These are phyloP conservation scores for Amphichorda felina DNA, from an alignment of 2,329 filamentous ascomycete genomes.

Conservation along the genomic window DNA sequence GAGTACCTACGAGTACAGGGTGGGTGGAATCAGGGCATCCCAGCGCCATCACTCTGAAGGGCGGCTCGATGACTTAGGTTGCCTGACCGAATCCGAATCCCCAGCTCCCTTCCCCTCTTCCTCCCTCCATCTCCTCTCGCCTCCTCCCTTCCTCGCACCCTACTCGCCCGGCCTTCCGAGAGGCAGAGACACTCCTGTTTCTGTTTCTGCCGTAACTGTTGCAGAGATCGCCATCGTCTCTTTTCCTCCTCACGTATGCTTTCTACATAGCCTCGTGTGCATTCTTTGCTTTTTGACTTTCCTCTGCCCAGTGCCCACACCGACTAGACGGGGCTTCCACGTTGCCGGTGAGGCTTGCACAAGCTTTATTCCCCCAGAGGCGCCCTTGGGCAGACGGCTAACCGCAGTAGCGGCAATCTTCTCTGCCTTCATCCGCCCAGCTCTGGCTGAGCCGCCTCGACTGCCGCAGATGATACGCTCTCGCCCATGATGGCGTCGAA, in stretches of 20 bases:
- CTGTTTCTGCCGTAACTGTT: too few relatives aligned
- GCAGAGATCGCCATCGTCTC: too few relatives aligned
- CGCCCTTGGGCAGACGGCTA: neutral
- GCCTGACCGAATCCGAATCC: too few relatives aligned
- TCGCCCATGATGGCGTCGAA: slow-evolving; percentile 18
- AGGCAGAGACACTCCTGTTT: neutral
- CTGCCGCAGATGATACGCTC: slow-evolving; percentile 15
- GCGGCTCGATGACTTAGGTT: too few relatives aligned
- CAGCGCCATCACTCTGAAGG: too few relatives aligned
- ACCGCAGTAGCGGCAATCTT: neutral
- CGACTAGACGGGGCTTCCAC: neutral
- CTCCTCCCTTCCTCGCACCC: neutral
- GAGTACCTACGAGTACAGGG: too few relatives aligned
- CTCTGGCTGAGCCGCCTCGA: neutral
- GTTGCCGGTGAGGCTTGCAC: neutral
- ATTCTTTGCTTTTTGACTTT: too few relatives aligned
- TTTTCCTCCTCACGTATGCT: too few relatives aligned
- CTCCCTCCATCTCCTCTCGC: neutral
- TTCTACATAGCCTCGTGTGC: too few relatives aligned
- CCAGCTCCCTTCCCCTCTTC: neutral
- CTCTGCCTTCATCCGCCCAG: too few relatives aligned
- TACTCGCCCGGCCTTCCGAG: neutral
- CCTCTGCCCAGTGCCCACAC: too few relatives aligned
- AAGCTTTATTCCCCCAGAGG: neutral
- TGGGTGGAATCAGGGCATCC: too few relatives aligned